Evolutionary conservation across 768 basidiomycete genomes (phyloP).

Genomic region (Suillus sp.): DNA sequence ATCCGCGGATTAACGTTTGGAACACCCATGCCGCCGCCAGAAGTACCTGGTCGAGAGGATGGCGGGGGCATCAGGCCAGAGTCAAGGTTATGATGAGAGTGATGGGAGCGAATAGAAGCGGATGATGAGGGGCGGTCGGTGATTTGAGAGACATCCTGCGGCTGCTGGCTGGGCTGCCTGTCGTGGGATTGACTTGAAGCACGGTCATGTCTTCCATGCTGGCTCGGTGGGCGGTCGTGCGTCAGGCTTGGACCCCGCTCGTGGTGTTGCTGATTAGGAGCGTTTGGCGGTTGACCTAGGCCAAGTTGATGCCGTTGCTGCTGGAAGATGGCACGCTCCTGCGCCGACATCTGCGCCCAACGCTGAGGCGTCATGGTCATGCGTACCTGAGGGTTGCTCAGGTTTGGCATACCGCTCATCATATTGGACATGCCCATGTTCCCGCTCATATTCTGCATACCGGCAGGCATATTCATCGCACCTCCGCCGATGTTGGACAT

Average conservation of each 20-base stretch:
- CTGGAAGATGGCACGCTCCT: conserved; percentile 32
- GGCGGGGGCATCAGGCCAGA: conserved; percentile 27
- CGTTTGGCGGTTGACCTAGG: conserved; percentile 17
- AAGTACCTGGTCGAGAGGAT: conserved; percentile 29
- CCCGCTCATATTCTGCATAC: conserved; percentile 23
- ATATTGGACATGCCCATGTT: conserved; percentile 22
- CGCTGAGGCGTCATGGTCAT: conserved; percentile 26
- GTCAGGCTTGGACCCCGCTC: conserved; percentile 25
- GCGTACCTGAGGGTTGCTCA: conserved; percentile 20
- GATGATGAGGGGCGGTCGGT: conserved; percentile 32
- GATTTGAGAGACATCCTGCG: conserved; percentile 1
- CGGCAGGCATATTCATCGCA: conserved; percentile 29
- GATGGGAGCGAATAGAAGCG: conserved; percentile 32
- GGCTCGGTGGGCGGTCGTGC: conserved; percentile 29
- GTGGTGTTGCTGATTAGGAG: conserved; percentile 21
- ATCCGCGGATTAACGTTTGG: conserved; percentile 23
- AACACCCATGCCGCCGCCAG: conserved; percentile 21
- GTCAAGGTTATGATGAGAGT: conserved; percentile 27
- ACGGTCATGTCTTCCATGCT: conserved; percentile 28
- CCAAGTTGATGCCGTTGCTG: conserved; percentile 29
- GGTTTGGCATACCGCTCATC: conserved; percentile 14
- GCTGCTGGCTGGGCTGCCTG: conserved; percentile 13
- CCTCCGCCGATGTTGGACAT: conserved; percentile 16
- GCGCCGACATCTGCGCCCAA: conserved; percentile 31
- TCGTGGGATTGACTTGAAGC: conserved; percentile 28